phyloP scores from a whole-genome alignment of 139 green algal genomes.

The Chlorella sp. region DNA sequence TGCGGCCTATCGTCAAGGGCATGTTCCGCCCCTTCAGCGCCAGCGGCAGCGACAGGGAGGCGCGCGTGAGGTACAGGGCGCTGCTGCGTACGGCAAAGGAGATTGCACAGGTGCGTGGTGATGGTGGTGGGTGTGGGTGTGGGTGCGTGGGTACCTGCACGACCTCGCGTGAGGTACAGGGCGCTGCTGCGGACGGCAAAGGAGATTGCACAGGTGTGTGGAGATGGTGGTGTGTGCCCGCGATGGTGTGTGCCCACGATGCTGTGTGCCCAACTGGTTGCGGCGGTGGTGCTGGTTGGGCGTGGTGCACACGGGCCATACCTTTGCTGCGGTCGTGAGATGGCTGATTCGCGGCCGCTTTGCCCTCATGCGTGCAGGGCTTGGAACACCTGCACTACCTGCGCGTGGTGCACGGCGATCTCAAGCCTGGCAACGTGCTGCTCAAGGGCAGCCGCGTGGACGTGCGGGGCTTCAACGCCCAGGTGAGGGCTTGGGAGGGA shows the following conservation, averaged over 20 bases:
- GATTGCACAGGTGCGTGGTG: slow-evolving; percentile 10
- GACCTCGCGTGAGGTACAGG: slow-evolving; percentile 8
- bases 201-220: slow-evolving; percentile 12
- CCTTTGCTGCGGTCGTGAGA: too few species aligned
- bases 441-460: slow-evolving; percentile 40
- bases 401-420: slow-evolving; percentile 10
- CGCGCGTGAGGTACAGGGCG: slow-evolving; percentile 8
- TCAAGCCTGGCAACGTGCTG: slow-evolving; percentile 58
- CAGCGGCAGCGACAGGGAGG: slow-evolving; percentile 8
- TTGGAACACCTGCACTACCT: slow-evolving; percentile 13
- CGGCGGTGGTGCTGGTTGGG: too few species aligned
- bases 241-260: too few species aligned
- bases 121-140: too few species aligned
- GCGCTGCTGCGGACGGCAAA: slow-evolving; percentile 12
- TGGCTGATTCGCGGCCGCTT: too few species aligned
- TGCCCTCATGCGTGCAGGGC: slow-evolving; percentile 7
- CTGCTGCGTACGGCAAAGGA: slow-evolving; percentile 14
- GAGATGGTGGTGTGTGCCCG: too few species aligned
- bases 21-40: slow-evolving; percentile 11
- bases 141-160: too few species aligned
- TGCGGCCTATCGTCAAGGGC: slow-evolving; percentile 13
- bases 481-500: too few species aligned
- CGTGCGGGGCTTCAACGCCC: slow-evolving; percentile 52
- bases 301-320: too few species aligned
- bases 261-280: too few species aligned